Base-by-base conservation (phyloP, 2,329 filamentous ascomycete genomes). In the Monilinia fructicola region DNA sequence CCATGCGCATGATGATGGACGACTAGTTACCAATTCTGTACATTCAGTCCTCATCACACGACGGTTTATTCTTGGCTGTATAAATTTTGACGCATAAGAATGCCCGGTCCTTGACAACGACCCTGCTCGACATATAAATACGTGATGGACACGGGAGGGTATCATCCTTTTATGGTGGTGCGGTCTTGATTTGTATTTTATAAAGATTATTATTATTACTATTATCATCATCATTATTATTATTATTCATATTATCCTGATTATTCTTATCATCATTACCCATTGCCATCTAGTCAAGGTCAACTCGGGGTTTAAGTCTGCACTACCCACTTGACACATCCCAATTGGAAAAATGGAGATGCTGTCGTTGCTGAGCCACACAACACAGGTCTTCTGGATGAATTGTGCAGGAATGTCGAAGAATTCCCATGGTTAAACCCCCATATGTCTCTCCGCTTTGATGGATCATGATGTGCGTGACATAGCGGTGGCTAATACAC, bases 401-500 rank as follows among this genome's bases (percentile, higher is more conserved):
- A 48, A 35, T 59, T n/a, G 42, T 60, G 21, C 6, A 26, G 14
- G 18, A 21, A 23, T n/a, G 28, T 28, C 38, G n/a, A 42, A 21
- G 38, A 35, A 56, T 38, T 48, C 54, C 31, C 42, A n/a, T 35
- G 35, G 26, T 26, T 18, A 26, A 60, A 12, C 26, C 16, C 28
- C n/a, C 31, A 50, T 52, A 12, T 50, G 31, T 18, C 38, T 35
- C 40, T 50, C 63, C 35, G 23, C 56, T 50, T 60, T 56, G 35
- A 44, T 35, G 31, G 28, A 14, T 48, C 10, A 50, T 65, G 53
- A 38, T 59, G 16, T 65, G 35, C 63, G 60, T 40, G 59, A 35
- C 31, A 52, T 59, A 65, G 63, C 46, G 54, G 54, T 60, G 26
- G 42, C 46, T 60, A 35, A 44, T 60, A 50, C 26, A 26, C 14